Conservation (phyloP, 768 basidiomycete genomes). For the Sutorius australiensis region DNA sequence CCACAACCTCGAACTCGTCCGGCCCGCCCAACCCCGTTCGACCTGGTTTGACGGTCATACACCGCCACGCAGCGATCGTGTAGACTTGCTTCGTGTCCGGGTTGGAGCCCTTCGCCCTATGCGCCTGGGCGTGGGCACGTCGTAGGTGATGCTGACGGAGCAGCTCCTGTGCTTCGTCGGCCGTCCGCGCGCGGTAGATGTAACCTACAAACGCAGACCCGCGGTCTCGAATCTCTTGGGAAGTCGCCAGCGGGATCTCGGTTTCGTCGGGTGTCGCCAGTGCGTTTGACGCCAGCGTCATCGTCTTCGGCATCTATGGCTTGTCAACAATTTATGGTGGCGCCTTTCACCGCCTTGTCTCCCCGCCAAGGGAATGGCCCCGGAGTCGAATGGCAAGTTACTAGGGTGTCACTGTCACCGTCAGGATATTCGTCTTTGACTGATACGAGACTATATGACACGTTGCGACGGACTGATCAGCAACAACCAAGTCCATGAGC, state of each 20-base stretch:
- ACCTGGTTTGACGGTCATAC: slow-evolving; percentile 66
- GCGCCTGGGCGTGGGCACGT: background rate
- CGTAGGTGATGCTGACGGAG: background rate
- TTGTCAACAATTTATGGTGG: too few species aligned
- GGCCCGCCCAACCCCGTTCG: slow-evolving; percentile 63
- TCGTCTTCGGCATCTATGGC: background rate
- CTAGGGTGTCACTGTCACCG: too few species aligned
- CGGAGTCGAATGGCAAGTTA: background rate
- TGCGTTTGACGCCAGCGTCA: background rate
- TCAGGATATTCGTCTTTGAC: too few species aligned
- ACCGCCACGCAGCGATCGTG: slow-evolving; percentile 76
- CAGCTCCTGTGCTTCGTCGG: slow-evolving; percentile 6
- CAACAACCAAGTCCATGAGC: too few species aligned
- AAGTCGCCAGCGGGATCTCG: slow-evolving; percentile 35
- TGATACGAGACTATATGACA: too few species aligned
- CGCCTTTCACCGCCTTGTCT: too few species aligned
- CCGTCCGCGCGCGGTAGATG: slow-evolving; percentile 53
- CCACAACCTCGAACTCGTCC: slow-evolving; percentile 68
- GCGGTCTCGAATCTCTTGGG: slow-evolving; percentile 73
- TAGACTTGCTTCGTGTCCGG: slow-evolving; percentile 30
- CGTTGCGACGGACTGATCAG: too few species aligned
- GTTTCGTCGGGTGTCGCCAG: background rate
- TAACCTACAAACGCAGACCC: slow-evolving; percentile 68
- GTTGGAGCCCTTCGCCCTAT: background rate
- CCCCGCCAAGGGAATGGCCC: too few species aligned